Conservation (phyloP, 2,329 filamentous ascomycete genomes). For the Exophiala viscosa region DNA sequence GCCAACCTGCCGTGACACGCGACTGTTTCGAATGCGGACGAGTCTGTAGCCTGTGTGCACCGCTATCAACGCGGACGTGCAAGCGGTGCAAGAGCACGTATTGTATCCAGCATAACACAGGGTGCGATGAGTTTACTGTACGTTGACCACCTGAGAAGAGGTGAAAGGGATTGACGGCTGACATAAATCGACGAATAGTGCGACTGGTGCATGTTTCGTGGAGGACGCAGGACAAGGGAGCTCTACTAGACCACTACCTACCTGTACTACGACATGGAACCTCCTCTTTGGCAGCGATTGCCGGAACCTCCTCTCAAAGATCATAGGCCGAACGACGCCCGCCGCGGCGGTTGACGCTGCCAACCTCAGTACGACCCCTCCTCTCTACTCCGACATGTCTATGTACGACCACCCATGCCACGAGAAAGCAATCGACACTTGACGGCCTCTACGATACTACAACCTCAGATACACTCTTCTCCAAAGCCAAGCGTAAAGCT, state of each 20-base stretch:
- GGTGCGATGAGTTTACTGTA: slow-evolving; percentile 62
- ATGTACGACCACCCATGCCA: too few relatives aligned
- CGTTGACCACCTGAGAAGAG: slow-evolving; percentile 5
- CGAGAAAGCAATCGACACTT: too few relatives aligned
- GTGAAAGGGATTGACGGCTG: background rate
- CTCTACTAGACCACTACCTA: slow-evolving; percentile 12
- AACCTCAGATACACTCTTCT: too few relatives aligned
- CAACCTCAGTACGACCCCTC: too few relatives aligned
- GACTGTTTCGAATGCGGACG: slow-evolving; percentile 78
- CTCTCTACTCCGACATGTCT: too few relatives aligned
- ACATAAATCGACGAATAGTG: slow-evolving; percentile 11
- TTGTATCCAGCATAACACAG: slow-evolving; percentile 78
- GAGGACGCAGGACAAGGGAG: slow-evolving; percentile 19
- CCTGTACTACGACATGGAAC: too few relatives aligned
- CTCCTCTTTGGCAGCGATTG: too few relatives aligned
- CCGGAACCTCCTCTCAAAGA: too few relatives aligned
- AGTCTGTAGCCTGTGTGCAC: slow-evolving; percentile 75
- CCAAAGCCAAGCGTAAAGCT: too few relatives aligned
- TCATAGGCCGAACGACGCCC: too few relatives aligned
- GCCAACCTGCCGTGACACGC: slow-evolving; percentile 52
- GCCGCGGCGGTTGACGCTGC: too few relatives aligned
- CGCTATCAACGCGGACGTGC: slow-evolving; percentile 67
- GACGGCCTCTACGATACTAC: too few relatives aligned
- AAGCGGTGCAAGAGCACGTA: slow-evolving; percentile 72
- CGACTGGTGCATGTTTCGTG: slow-evolving; percentile 27